Evolutionary conservation across 345 rosid genomes (phyloP), one percentile per base, ranked within the genome.

Genomic region (Salix koriyanagi): DNA sequence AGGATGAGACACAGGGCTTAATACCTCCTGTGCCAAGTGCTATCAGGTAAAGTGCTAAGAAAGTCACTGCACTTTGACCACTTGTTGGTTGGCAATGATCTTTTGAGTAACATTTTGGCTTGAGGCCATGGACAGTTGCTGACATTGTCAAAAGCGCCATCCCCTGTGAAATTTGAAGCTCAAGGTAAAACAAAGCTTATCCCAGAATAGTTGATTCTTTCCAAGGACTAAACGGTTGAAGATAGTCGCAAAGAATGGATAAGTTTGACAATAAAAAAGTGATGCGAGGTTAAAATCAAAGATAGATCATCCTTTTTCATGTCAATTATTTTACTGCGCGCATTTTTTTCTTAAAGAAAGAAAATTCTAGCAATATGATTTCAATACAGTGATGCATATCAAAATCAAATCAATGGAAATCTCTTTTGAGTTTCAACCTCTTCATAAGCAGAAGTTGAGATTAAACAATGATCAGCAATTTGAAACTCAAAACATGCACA

Each of bases 1-100:
- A 88, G 30, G 92, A 86, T 13, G 91, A 89, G 41, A 88, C 90
- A 62, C 90, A 88, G 46, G 92, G 92, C 79, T 87, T 90, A 65
- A 89, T 85, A 21, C 90, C 89, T 58, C 90, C 91, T 0, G 91
- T 85, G 4, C 89, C 91, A 0, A 89, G 72, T 0, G 90, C 88
- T 11, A 86, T 80, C 8, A 84, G 83, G 80, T 87, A 85, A 7
- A 86, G 89, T 25, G 87, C 88, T 2, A 76, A 21, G 66, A 90
- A 88, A 52, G 82, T 83, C 16, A 80, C 64, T 5, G 84, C 80
- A 23, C 70, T 75, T 34, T 84, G 88, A 30, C 60, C 36, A 11
- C 44, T 44, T 28, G 89, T 85, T 15, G 90, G 85, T 75, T 78
- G 79, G 72, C 84, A 77, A 69, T 86, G 48, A 19, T 66, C 56